A percentile compares a stretch with the other conserved stretches of the same genome.
Evolutionary conservation across 371 early-diverging fungal species (phyloP).

Genomic region (Batkoa obscura): DNA sequence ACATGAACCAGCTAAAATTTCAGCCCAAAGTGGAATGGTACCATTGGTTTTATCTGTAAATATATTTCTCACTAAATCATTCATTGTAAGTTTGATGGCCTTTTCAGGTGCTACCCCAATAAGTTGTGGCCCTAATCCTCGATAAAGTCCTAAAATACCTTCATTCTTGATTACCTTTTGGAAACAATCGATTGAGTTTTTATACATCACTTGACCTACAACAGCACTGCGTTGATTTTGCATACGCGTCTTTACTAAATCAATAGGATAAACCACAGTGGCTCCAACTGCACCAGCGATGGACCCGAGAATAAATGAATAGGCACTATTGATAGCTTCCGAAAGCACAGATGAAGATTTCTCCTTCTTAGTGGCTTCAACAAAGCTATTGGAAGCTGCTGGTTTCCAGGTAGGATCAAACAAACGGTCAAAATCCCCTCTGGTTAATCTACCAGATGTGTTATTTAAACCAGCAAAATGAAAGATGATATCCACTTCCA

Average conservation of each 20-base stretch:
- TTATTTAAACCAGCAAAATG: constrained; percentile 50
- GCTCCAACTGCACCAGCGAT: constrained; percentile 94
- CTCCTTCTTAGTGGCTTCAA: constrained; percentile 4
- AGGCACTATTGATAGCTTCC: constrained; percentile 21
- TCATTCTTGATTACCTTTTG: constrained; percentile 83
- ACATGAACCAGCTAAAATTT: constrained; percentile 68
- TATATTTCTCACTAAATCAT: constrained; percentile 72
- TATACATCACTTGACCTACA: constrained; percentile 82
- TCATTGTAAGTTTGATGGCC: constrained; percentile 94
- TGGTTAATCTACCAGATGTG: constrained; percentile 25
- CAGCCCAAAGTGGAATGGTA: constrained; percentile 38
- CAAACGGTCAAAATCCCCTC: constrained; percentile 37
- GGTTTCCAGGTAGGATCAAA: constrained; percentile 42
- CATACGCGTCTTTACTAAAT: constrained; percentile 95
- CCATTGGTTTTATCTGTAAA: constrained; percentile 42
- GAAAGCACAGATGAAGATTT: constrained; percentile 13
- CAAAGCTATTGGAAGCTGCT: constrained; percentile 1
- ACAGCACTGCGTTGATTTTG: constrained; percentile 89
- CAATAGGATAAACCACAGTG: constrained; percentile 90
- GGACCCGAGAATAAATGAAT: constrained; percentile 70
- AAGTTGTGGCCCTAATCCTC: constrained; percentile 91
- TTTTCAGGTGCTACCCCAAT: constrained; percentile 79
- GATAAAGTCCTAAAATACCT: constrained; percentile 77
- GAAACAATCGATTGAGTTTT: constrained; percentile 61
- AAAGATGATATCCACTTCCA: constrained; percentile 68